Base-by-base conservation (phyloP, 805 yeast genomes). In the Yamadazyma endophytica region DNA sequence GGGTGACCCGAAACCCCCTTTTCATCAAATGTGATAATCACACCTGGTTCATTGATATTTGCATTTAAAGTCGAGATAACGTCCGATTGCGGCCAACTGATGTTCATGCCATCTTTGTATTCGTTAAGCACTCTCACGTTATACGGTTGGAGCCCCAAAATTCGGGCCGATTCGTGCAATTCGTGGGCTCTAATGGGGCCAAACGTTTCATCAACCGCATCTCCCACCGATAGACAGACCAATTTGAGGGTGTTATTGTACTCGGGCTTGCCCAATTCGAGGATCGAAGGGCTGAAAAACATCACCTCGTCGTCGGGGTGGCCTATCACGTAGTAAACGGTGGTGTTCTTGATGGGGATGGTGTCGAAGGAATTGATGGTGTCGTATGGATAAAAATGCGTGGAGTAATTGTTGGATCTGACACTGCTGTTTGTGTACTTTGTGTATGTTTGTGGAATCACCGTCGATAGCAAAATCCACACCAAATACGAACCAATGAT, bases 231-330 rank as follows among this genome's bases (percentile, higher is more conserved):
- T 33, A 86, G 70, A 41, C 95, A 85, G 6, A 87, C 48, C 9
- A 89, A 48, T 22, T 73, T 67, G 11, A 88, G 58, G 6, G 49
- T 42, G 46, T 81, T 82, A 32, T 64, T 52, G 43, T 73, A 63
- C 29, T 66, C 56, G 1, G 69, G 57, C 37, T 71, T 70, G 7
- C 68, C 42, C 31, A 68, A 48, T 40, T 75, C 80, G 6, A 73
- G 54, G 19, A 88, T 42, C 0, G 89, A 66, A 0, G 98, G 98
- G 1, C 87, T 77, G 49, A 92, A 92, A 57, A 92, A 92, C 98
- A 92, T 92, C 31, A 87, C 89, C 58, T 92, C 99, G 55, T 92
- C 99, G 56, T 92, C 99, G 0, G 99, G 99, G 56, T 92, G 99
- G 0, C 96, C 96, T 24, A 88, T 79, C 9, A 90, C 60, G 27